Base-by-base conservation (phyloP, 2,329 filamentous ascomycete species). In the Epichloe coenophiala region DNA sequence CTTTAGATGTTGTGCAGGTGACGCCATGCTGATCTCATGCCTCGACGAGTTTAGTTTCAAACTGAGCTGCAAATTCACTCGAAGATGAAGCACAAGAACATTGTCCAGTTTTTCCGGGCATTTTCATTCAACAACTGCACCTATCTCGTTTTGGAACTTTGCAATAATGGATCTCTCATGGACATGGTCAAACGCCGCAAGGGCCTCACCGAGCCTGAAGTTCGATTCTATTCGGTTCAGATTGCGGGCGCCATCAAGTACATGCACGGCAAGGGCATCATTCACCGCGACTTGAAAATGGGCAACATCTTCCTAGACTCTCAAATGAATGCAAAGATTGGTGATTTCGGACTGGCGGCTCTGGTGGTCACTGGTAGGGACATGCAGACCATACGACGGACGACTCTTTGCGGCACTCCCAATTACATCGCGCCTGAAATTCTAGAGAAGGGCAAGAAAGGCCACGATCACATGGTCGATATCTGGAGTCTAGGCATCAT, bases 361-460 rank as follows among this genome's bases (percentile, higher is more conserved):
- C 74, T 98, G 59, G 75, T 97, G 51, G 83, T 97, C 43, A 94
- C 90, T 9, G 88, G 91, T 62, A 89, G 85, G 65, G 93, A 98
- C 62, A 87, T 88, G 77, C 83, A 83, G 66, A 88, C 80, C 53
- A 81, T 81, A 60, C 81, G 93, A 56, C 80, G 94, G 60, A 96
- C 88, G 27, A 98, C 93, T 6, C 80, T 98, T 53, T 98, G 93
- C 60, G 93, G 93, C 52, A 98, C 93, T 4, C 93, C 93, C 2
- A 98, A 98, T 67, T 98, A 98, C 65, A 95, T 98, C 59, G 93
- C 93, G 0, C 93, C 93, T 0, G 93, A 98, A 63, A 95, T 98
- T 54, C 70, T 98, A 48, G 88, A 95, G 62, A 95, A 93, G 72
- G 88, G 86, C 36, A 93, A 88, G 63, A 88, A 91, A 60, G 93